Evolutionary conservation across 768 basidiomycete species (phyloP), one percentile per base, ranked within the genome.

Genomic region (Candolleomyces eurysporus): DNA sequence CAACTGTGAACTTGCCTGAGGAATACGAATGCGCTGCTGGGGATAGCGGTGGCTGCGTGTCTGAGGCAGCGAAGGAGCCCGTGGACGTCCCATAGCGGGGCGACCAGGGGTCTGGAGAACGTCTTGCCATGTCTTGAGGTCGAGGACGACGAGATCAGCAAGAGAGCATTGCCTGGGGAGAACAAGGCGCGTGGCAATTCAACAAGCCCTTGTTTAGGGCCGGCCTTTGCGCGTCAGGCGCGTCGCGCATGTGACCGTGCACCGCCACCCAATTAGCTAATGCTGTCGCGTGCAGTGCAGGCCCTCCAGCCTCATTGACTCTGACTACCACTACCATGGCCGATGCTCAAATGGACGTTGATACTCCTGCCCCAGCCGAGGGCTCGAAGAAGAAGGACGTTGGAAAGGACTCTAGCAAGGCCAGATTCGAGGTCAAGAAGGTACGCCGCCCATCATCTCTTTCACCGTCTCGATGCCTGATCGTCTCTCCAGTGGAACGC

Each of bases 391-490:
- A 69, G 59, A 82, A 82, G 65, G 84, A 85, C 53, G 84, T 85
- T 49, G 72, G 65, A 57, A 90, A 90, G 73, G 80, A 81, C 53
- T 65, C 59, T 46, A 80, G 82, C 45, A 94, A 94, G 78, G 89
- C 91, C 70, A 79, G 92, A 63, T 99, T 99, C 71, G 96, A 98
- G 75, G 97, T 99, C 65, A 99, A 99, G 84, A 98, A 99, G 92
- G 96, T 96, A 58, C 48, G 75, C 65, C 56, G 60, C 36, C 30
- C 31, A 39, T 30, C 42, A 8, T 30, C 3, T 57, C 14, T 30
- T 57, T 58, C 22, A 10, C 21, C 32, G n/a, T 3, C 42, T 56
- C 43, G n/a, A 43, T 45, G n/a, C 57, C 59, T 53, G 52, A 57
- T 16, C 52, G 56, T 57, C 19, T 21, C 51, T 59, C 10, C 64